phyloP scores from a whole-genome alignment of 176 grass and related monocot genomes.

The Rhynchospora breviuscula region DNA sequence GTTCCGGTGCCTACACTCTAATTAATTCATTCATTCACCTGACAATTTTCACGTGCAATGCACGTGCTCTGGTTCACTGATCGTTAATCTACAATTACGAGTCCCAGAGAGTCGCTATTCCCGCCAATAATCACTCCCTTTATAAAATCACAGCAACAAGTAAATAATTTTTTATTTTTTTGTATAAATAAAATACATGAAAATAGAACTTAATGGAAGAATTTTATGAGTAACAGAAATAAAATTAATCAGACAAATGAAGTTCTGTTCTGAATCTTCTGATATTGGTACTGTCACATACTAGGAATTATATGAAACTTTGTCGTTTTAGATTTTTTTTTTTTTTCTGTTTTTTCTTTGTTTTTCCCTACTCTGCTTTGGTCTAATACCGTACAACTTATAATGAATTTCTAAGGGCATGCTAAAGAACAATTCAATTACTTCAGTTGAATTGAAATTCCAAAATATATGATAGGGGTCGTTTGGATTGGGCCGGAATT shows the following conservation, averaged over 20 bases:
- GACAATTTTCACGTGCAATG: not conserved
- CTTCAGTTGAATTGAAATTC: too few relatives aligned
- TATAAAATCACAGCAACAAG: not conserved
- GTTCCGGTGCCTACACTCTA: too few relatives aligned
- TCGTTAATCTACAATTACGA: not conserved
- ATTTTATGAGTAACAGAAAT: not conserved
- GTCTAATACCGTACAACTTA: too few relatives aligned
- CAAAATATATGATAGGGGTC: too few relatives aligned
- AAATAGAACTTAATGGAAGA: not conserved
- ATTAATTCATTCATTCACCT: not conserved
- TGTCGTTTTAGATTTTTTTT: not conserved
- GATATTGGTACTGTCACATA: not conserved
- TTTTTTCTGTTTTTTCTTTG: not conserved
- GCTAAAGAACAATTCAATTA: too few relatives aligned
- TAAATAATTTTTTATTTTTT: not conserved
- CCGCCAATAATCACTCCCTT: not conserved
- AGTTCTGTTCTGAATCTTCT: too few relatives aligned
- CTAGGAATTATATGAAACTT: too few relatives aligned
- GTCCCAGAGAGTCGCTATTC: not conserved
- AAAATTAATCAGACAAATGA: too few relatives aligned
- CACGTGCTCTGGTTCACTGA: not conserved
- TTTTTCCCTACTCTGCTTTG: not conserved
- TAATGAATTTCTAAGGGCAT: too few relatives aligned
- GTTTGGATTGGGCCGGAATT: too few relatives aligned
- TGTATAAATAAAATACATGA: not conserved